A percentile compares a stretch with the other conserved stretches of the same genome.
Evolutionary conservation across 2,329 filamentous ascomycete genomes (phyloP).

Genomic region (Penicillium sp.): DNA sequence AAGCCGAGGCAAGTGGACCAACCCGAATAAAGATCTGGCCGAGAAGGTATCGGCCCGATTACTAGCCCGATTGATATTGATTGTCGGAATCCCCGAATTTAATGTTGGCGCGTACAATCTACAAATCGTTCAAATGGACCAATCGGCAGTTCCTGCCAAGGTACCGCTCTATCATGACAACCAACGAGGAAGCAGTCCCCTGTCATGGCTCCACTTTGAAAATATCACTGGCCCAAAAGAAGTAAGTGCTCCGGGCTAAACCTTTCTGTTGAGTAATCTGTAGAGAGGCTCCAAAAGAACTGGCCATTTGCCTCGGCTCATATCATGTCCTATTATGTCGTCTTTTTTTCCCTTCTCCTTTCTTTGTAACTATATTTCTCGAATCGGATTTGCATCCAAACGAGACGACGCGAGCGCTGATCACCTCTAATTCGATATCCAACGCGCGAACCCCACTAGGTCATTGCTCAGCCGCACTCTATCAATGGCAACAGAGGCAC

Average conservation of each 20-base stretch:
- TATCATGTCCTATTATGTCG: not conserved
- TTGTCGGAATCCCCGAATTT: not conserved
- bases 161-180: not conserved
- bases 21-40: not conserved
- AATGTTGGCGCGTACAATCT: not conserved
- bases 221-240: constrained; percentile 7
- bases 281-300: not conserved
- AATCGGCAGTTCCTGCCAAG: not conserved
- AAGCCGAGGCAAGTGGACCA: not conserved
- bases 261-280: not conserved
- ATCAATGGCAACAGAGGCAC: constrained; percentile 10
- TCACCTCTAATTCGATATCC: not conserved
- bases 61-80: not conserved
- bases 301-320: not conserved
- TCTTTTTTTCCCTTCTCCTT: not conserved
- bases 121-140: not conserved
- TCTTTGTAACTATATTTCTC: not conserved
- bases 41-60: not conserved
- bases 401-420: not conserved
- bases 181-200: not conserved
- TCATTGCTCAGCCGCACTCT: not conserved
- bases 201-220: constrained; percentile 1
- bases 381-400: not conserved
- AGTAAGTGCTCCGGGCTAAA: constrained; percentile 9
- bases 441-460: not conserved